Evolutionary conservation across 2,329 filamentous ascomycete species (phyloP).

Genomic region (Aspergillus texensis): DNA sequence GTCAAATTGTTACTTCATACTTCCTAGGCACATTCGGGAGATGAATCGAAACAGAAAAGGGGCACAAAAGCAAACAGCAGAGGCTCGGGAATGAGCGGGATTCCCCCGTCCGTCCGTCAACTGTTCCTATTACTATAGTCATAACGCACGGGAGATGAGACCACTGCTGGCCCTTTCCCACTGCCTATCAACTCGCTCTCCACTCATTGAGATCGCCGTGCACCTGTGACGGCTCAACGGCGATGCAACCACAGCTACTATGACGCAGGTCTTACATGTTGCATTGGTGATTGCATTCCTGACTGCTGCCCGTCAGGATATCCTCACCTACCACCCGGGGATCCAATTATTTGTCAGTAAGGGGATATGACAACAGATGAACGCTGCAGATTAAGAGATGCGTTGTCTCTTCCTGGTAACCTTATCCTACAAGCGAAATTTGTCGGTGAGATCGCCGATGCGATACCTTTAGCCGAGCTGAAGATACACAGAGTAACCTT

Average conservation of each 20-base stretch:
- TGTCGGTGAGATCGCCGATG: not conserved
- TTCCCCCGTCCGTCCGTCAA: conserved; percentile 8
- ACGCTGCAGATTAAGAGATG: not conserved
- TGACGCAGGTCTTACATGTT: not conserved
- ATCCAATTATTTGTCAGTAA: not conserved
- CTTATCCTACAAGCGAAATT: not conserved
- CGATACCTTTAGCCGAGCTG: not conserved
- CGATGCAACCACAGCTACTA: not conserved
- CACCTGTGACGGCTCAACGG: conserved; percentile 8
- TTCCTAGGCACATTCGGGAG: not conserved
- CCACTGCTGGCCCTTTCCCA: not conserved
- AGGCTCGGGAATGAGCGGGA: conserved; percentile 11
- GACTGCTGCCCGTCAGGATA: not conserved
- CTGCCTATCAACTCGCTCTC: not conserved
- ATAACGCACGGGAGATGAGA: not conserved
- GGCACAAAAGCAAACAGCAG: not conserved
- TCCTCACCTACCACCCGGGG: not conserved
- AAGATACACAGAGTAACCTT: not conserved
- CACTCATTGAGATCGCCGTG: conserved; percentile 3
- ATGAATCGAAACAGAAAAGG: not conserved
- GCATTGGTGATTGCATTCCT: conserved; percentile 4
- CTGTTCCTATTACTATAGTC: not conserved
- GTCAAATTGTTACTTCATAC: not conserved
- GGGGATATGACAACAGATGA: conserved; percentile 1
- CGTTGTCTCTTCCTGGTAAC: not conserved